Percentiles rank a stretch among this genome's conserved stretches.
phyloP scores from a whole-genome alignment of 2,329 filamentous ascomycete genomes.

The Myriosclerotinia duriaeana region DNA sequence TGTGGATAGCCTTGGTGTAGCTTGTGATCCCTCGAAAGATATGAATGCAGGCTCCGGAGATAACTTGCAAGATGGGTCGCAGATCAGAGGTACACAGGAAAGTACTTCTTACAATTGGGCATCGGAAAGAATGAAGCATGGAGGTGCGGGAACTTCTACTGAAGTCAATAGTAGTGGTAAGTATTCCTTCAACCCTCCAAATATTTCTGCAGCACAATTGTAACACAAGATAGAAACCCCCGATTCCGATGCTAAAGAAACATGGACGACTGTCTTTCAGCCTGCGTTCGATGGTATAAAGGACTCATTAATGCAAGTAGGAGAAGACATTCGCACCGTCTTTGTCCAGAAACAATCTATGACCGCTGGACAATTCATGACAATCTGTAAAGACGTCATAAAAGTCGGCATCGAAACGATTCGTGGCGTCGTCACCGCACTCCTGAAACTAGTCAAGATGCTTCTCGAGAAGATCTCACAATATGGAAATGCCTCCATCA shows the following conservation, averaged over 20 bases:
- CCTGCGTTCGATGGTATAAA: neutral
- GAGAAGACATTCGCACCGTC: neutral
- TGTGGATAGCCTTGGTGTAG: conserved; percentile 3
- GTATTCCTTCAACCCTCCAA: neutral
- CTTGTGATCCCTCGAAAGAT: neutral
- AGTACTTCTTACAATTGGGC: conserved; percentile 3
- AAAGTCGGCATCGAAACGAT: neutral
- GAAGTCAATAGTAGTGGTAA: neutral
- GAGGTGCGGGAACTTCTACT: neutral
- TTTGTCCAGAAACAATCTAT: neutral
- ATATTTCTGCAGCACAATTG: neutral
- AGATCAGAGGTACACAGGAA: neutral
- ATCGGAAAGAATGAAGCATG: conserved; percentile 6
- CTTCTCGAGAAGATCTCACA: neutral
- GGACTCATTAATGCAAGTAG: neutral
- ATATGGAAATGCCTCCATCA: neutral
- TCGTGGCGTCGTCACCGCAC: neutral
- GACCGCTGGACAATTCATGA: neutral
- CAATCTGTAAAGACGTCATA: neutral
- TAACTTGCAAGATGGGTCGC: neutral
- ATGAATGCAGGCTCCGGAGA: conserved; percentile 1
- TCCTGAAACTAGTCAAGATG: neutral
- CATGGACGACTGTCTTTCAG: neutral
- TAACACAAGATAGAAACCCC: conserved; percentile 8
- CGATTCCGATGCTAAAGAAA: neutral